Conservation (phyloP, 2,329 filamentous ascomycete species). For the Aspergillus sp. region DNA sequence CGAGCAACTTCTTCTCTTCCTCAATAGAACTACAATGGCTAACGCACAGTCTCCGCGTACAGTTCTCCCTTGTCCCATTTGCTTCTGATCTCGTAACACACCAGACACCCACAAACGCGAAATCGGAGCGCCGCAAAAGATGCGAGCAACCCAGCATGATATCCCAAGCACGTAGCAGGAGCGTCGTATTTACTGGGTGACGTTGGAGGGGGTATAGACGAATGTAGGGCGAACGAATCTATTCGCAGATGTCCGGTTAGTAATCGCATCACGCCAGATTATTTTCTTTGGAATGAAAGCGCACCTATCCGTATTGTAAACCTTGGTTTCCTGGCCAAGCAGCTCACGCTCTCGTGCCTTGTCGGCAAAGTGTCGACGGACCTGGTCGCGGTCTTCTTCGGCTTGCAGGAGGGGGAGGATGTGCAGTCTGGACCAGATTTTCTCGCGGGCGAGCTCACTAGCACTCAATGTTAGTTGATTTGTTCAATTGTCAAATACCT, state of each 20-base stretch:
- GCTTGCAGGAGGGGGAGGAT: conserved; percentile 90
- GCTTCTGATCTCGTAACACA: not conserved
- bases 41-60: not conserved
- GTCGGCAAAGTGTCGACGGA: conserved; percentile 78
- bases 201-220: conserved; percentile 60
- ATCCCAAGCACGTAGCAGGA: not conserved
- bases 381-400: conserved; percentile 92
- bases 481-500: conserved; percentile 3
- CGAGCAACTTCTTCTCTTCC: not conserved
- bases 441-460: conserved; percentile 90
- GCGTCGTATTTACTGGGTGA: conserved; percentile 47
- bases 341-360: conserved; percentile 86
- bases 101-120: not conserved
- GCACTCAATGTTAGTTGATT: conserved; percentile 4
- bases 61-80: not conserved
- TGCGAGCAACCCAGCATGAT: not conserved
- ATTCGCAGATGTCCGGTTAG: conserved; percentile 7
- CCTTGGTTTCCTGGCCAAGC: conserved; percentile 71
- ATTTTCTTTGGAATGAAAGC: conserved; percentile 24
- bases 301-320: conserved; percentile 85
- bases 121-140: not conserved
- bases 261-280: not conserved
- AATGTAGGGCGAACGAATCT: conserved; percentile 80
- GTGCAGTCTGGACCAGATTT: conserved; percentile 96
- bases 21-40: not conserved